Evolutionary conservation across 345 rosid genomes (phyloP).

Genomic region (Excoecaria cochinchinensis): DNA sequence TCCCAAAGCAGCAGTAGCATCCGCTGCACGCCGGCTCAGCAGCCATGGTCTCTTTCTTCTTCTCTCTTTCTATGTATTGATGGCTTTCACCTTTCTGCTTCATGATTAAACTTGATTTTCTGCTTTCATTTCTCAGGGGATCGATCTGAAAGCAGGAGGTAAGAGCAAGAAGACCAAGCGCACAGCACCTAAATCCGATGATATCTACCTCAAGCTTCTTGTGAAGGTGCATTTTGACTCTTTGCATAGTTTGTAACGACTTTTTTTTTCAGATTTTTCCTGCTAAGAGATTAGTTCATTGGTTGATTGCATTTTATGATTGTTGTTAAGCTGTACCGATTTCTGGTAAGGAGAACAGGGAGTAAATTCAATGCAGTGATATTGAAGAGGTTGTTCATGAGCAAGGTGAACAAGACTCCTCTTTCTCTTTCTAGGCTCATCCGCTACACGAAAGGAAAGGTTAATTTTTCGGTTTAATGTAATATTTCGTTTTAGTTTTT

Average conservation of each 20-base stretch:
- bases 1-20: background rate
- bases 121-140: conserved; percentile 53
- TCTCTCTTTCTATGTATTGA: background rate
- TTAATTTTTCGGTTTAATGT: conserved; percentile 11
- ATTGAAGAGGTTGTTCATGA: conserved; percentile 92
- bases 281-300: background rate
- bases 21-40: conserved; percentile 10
- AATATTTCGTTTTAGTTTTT: background rate
- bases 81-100: no score
- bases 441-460: conserved; percentile 70
- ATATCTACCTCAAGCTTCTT: conserved; percentile 89
- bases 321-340: conserved; percentile 64
- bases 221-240: conserved; percentile 60
- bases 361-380: conserved; percentile 94
- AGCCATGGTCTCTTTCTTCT: conserved; percentile 38
- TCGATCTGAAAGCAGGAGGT: conserved; percentile 93
- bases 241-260: background rate
- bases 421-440: conserved; percentile 79
- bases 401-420: conserved; percentile 88
- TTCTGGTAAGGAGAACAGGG: conserved; percentile 81
- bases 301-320: background rate
- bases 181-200: conserved; percentile 85
- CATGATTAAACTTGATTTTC: background rate
- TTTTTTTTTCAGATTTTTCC: background rate
- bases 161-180: conserved; percentile 90